phyloP scores from a whole-genome alignment of 2,329 filamentous ascomycete species.

The Hirsutella rhossiliensis region DNA sequence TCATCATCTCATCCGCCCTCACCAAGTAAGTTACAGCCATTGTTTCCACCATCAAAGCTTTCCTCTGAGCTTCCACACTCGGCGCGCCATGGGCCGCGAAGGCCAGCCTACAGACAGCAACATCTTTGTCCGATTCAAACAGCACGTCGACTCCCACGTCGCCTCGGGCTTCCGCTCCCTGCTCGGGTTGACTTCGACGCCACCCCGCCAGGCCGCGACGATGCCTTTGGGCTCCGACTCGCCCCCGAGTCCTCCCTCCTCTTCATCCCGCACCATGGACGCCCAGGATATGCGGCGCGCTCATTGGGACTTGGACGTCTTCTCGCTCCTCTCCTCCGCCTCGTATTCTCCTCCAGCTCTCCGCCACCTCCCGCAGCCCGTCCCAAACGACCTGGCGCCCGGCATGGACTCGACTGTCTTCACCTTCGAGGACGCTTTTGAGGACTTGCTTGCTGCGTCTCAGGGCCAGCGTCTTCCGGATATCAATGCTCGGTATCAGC shows the following conservation, averaged over 20 bases:
- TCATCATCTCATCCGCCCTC: too few species aligned
- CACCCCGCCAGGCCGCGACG: neutral
- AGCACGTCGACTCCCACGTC: slow-evolving; percentile 24
- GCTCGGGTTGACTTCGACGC: slow-evolving; percentile 3
- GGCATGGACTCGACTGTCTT: slow-evolving; percentile 26
- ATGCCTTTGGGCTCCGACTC: slow-evolving; percentile 4
- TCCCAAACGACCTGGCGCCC: slow-evolving; percentile 29
- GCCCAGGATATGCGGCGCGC: neutral
- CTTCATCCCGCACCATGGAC: slow-evolving; percentile 2
- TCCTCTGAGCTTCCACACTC: neutral
- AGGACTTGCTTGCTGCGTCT: slow-evolving; percentile 40
- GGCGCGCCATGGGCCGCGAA: slow-evolving; percentile 8
- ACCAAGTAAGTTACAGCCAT: too few species aligned
- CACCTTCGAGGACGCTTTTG: slow-evolving; percentile 45
- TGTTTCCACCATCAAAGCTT: too few species aligned
- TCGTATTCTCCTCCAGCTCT: slow-evolving; percentile 23
- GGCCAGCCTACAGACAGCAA: slow-evolving; percentile 4
- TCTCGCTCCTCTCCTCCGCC: slow-evolving; percentile 11
- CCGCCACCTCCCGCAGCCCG: slow-evolving; percentile 31
- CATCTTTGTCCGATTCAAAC: slow-evolving; percentile 8
- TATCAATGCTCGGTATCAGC: slow-evolving; percentile 21
- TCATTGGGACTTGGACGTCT: slow-evolving; percentile 6
- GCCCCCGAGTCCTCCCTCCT: neutral
- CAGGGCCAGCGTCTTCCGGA: slow-evolving; percentile 28
- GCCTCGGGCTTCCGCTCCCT: slow-evolving; percentile 12